These are phyloP conservation scores for Articulospora tetracladia DNA, from an alignment of 495 filamentous ascomycete genomes.

Conservation along the genomic window DNA sequence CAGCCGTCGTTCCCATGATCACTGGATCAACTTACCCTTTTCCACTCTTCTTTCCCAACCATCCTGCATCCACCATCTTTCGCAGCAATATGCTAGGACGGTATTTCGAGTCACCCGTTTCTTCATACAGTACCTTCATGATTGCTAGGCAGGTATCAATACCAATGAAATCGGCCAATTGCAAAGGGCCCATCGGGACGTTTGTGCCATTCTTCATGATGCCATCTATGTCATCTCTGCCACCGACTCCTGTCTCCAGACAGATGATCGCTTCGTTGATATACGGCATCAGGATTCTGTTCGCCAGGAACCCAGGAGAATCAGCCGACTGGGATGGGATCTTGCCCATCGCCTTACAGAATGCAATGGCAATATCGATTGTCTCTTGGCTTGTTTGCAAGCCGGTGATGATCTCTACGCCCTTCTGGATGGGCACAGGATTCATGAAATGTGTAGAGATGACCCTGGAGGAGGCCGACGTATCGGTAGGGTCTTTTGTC, in stretches of 20 bases:
- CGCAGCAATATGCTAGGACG: constrained; percentile 77
- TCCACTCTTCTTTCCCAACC: constrained; percentile 95
- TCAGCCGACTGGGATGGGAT: constrained; percentile 82
- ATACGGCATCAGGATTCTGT: constrained; percentile 97
- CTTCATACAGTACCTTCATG: constrained; percentile 90
- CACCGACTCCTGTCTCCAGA: constrained; percentile 87
- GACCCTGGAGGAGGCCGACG: constrained; percentile 79
- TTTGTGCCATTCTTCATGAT: constrained; percentile 99
- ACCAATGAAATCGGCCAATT: constrained; percentile 95
- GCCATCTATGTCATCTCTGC: constrained; percentile 83
- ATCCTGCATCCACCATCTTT: constrained; percentile 98
- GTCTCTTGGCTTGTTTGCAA: constrained; percentile 85
- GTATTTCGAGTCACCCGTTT: constrained; percentile 95
- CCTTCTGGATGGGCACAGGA: constrained; percentile 93
- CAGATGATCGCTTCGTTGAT: constrained; percentile 99
- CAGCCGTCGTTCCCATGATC: background rate
- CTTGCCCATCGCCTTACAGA: constrained; percentile 92
- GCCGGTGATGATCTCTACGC: constrained; percentile 94
- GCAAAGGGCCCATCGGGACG: constrained; percentile 95
- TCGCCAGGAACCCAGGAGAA: constrained; percentile 91
- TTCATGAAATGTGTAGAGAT: constrained; percentile 99
- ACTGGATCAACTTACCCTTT: constrained; percentile 66
- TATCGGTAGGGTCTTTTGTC: constrained; percentile 68
- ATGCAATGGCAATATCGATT: constrained; percentile 75
- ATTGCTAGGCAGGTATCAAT: constrained; percentile 95